Conservation (phyloP, 1,284 basidiomycete species). For the Ceratobasidium sp. region DNA sequence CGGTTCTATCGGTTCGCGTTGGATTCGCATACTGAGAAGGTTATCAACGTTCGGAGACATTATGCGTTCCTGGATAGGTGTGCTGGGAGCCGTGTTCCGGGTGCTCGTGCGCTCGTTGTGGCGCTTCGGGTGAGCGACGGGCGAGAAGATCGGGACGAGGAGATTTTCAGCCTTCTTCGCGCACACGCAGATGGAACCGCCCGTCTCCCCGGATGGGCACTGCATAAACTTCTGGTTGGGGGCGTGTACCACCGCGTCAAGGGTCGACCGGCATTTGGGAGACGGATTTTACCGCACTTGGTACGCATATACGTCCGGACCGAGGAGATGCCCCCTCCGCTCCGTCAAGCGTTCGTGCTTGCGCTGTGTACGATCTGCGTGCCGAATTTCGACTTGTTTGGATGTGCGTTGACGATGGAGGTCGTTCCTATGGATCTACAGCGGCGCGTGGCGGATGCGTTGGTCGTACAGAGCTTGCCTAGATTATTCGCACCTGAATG, state of each 20-base stretch:
- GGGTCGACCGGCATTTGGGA: conserved; percentile 2
- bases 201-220: conserved; percentile 28
- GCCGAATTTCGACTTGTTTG: conserved; percentile 32
- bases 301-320: conserved; percentile 31
- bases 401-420: conserved; percentile 33
- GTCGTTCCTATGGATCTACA: conserved; percentile 34
- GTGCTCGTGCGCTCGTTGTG: conserved; percentile 29
- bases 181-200: conserved; percentile 23
- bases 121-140: conserved; percentile 36
- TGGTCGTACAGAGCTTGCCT: conserved; percentile 21
- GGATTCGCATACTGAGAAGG: conserved; percentile 22
- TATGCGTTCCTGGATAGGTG: conserved; percentile 28
- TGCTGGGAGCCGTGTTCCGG: conserved; percentile 12
- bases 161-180: conserved; percentile 12
- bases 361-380: conserved; percentile 31
- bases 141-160: conserved; percentile 31
- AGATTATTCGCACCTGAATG: conserved; percentile 27
- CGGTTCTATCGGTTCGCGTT: conserved; percentile 34
- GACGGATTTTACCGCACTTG: conserved; percentile 7
- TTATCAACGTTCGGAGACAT: conserved; percentile 32
- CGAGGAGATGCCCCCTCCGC: conserved; percentile 36
- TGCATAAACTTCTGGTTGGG: conserved; percentile 27
- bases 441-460: conserved; percentile 31
- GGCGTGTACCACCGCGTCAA: conserved; percentile 34
- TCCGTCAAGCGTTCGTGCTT: conserved; percentile 27